Evolutionary conservation across 805 yeast genomes (phyloP), one percentile per base, ranked within the genome.

Genomic region (Candida tammaniensis): DNA sequence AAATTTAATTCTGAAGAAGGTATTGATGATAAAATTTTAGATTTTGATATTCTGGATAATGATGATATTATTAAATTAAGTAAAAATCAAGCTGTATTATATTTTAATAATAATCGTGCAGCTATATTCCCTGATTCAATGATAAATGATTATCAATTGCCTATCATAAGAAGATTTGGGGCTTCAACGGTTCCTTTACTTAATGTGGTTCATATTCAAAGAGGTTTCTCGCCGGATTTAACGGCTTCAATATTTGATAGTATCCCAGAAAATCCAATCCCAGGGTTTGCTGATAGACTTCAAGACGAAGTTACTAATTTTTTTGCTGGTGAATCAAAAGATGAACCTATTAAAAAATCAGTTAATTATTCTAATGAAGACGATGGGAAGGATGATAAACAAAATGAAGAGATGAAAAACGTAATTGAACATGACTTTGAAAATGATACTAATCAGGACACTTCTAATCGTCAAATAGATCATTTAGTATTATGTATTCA

Each of bases 401-500:
- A 39, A 37, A 50, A 24, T 49, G 54, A 64, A 22, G 54, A 60
- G 31, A 56, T 70, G 43, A 65, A 72, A 44, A 48, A 57, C n/a
- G 68, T 65, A n/a, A 54, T 70, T 49, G 74, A 74, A 38, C 43
- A 69, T 26, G 83, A 76, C 46, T 68, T 61, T 18, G 80, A 76
- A 39, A 46, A 27, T n/a, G 48, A 48, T n/a, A 43, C 50, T 11
- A 42, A 51, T 10, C 25, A 42, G 9, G 29, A 36, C 2, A 38
- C 46, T n/a, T 40, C 63, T 2, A 41, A 55, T 18, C 33, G 70
- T 32, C 59, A 68, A 20, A 57, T 78, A 18, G 77, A 80, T 22
- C 86, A 80, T 50, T 61, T 91, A 42, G 76, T 89, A 1, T 64
- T 91, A n/a, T 87, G 96, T 52, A 76, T 91, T 18, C 98, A 91